Percentiles rank a stretch among this genome's conserved stretches.
Conservation (phyloP, 345 rosid species). For the Populus euphratica region DNA sequence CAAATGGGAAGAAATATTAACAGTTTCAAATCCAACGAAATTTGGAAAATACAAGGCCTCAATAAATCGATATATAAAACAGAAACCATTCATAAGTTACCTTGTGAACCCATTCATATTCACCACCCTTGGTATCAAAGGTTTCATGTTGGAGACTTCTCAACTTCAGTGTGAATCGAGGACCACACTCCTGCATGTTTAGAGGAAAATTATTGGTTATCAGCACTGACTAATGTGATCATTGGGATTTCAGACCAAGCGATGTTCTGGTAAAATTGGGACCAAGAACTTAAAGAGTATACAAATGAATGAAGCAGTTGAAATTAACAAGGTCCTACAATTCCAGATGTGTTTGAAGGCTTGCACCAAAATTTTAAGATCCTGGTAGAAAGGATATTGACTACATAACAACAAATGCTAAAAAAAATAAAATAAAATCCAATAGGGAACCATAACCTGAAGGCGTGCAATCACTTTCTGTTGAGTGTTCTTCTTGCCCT, state of each 20-base stretch:
- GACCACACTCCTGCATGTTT: constrained; percentile 75
- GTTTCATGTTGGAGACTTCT: constrained; percentile 86
- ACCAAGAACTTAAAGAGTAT: too few relatives aligned
- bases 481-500: constrained; percentile 36
- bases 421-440: neutral
- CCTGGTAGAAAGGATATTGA: neutral
- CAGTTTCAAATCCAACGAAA: neutral
- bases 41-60: neutral
- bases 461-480: constrained; percentile 69
- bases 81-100: constrained; percentile 26
- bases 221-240: neutral
- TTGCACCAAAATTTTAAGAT: neutral
- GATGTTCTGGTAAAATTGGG: too few relatives aligned
- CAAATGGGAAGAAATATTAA: neutral
- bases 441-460: constrained; percentile 47
- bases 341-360: neutral
- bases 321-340: neutral
- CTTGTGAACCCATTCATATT: constrained; percentile 98
- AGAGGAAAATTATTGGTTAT: neutral
- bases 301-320: too few relatives aligned
- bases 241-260: neutral
- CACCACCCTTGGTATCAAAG: constrained; percentile 78
- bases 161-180: constrained; percentile 81
- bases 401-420: constrained; percentile 1
- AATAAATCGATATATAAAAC: neutral